Conservation (phyloP, 768 basidiomycete species). For the Russula sp. region DNA sequence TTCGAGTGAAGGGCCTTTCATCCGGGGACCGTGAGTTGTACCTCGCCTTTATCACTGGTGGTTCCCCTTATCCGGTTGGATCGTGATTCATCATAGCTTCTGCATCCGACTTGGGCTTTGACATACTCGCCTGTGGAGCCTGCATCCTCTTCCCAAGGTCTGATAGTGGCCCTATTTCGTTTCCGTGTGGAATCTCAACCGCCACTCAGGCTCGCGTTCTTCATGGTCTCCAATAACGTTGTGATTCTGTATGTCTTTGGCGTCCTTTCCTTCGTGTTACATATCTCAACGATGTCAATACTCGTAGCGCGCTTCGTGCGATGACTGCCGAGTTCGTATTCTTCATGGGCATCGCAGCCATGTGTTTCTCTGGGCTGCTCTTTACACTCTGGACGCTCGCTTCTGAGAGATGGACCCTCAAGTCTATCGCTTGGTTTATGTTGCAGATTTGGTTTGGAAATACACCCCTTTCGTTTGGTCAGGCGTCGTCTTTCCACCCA, state of each 20-base stretch:
- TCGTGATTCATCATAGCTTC: background rate
- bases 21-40: conserved; percentile 41
- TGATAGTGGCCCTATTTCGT: conserved; percentile 11
- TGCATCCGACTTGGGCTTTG: conserved; percentile 63
- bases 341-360: conserved; percentile 68
- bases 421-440: conserved; percentile 74
- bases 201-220: conserved; percentile 61
- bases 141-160: conserved; percentile 82
- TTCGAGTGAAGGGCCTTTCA: conserved; percentile 59
- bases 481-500: conserved; percentile 39
- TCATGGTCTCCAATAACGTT: conserved; percentile 70
- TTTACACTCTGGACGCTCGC: conserved; percentile 50
- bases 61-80: background rate
- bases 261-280: background rate
- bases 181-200: background rate
- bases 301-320: conserved; percentile 59
- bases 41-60: background rate
- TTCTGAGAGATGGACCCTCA: conserved; percentile 33
- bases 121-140: conserved; percentile 76
- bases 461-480: conserved; percentile 46
- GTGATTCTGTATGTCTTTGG: conserved; percentile 54
- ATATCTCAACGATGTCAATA: background rate
- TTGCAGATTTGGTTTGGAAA: conserved; percentile 85
- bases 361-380: conserved; percentile 75
- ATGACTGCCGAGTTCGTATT: conserved; percentile 77